phyloP scores from a whole-genome alignment of 805 yeast genomes.

The Pichia paraexigua region DNA sequence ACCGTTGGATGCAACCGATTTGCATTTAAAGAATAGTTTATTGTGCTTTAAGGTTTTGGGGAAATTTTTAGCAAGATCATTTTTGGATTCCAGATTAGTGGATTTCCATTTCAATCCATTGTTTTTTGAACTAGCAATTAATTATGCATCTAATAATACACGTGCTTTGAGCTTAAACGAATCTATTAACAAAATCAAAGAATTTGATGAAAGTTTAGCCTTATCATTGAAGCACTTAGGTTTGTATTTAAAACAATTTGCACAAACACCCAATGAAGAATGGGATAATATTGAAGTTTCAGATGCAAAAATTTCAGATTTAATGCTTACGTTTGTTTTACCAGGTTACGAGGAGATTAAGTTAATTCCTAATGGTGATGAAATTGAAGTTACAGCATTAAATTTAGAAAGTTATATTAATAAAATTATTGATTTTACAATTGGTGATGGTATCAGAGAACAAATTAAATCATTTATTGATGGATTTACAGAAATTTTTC shows the following conservation, averaged over 20 bases:
- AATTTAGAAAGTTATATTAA: slow-evolving; percentile 55
- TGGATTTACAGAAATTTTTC: slow-evolving; percentile 81
- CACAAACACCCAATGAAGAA: slow-evolving; percentile 3
- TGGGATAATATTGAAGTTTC: slow-evolving; percentile 14
- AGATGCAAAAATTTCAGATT: slow-evolving; percentile 37
- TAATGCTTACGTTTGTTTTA: slow-evolving; percentile 57
- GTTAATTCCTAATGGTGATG: slow-evolving; percentile 48
- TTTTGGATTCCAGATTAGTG: slow-evolving; percentile 79
- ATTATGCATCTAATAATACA: slow-evolving; percentile 5
- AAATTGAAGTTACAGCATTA: slow-evolving; percentile 36
- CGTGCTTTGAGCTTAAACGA: neutral
- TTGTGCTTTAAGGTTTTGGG: slow-evolving; percentile 64
- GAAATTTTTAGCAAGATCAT: slow-evolving; percentile 75
- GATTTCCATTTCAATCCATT: slow-evolving; percentile 71
- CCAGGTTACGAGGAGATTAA: slow-evolving; percentile 70
- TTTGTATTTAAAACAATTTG: slow-evolving; percentile 30
- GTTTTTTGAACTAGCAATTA: slow-evolving; percentile 55
- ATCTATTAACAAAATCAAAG: slow-evolving; percentile 32
- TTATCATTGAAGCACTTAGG: slow-evolving; percentile 47
- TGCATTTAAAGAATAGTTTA: slow-evolving; percentile 35
- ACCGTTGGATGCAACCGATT: slow-evolving; percentile 34
- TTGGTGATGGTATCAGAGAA: slow-evolving; percentile 53
- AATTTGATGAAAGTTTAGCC: slow-evolving; percentile 53
- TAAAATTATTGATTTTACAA: slow-evolving; percentile 46
- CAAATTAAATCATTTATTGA: slow-evolving; percentile 64